Percentiles rank a stretch among this genome's conserved stretches.
These are phyloP conservation scores for Penicillium nordicum DNA, from an alignment of 2,329 filamentous ascomycete genomes.

Conservation along the genomic window DNA sequence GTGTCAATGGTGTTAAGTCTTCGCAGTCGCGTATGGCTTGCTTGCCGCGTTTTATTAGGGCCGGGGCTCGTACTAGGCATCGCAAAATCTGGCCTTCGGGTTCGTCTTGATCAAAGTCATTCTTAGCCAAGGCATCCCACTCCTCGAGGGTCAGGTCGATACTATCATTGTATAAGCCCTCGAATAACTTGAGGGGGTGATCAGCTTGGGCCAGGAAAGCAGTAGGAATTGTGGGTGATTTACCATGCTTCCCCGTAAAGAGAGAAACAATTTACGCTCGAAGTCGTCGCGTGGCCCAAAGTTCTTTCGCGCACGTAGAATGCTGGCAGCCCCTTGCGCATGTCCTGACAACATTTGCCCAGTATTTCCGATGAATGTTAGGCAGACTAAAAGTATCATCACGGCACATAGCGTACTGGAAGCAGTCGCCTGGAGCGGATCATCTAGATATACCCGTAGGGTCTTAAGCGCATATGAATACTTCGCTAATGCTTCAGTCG, in stretches of 20 bases:
- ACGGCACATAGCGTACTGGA: slow-evolving; percentile 39
- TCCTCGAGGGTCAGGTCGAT: slow-evolving; percentile 33
- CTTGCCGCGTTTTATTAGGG: slow-evolving; percentile 29
- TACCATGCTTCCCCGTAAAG: slow-evolving; percentile 39
- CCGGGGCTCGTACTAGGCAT: slow-evolving; percentile 30
- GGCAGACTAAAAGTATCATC: slow-evolving; percentile 35
- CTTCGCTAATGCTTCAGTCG: slow-evolving; percentile 26
- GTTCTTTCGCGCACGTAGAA: slow-evolving; percentile 34
- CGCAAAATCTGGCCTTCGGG: slow-evolving; percentile 33
- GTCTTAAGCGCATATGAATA: slow-evolving; percentile 30
- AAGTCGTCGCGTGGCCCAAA: slow-evolving; percentile 33
- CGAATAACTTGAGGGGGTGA: slow-evolving; percentile 30
- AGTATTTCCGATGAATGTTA: slow-evolving; percentile 24
- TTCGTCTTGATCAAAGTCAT: slow-evolving; percentile 25
- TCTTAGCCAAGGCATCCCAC: slow-evolving; percentile 35
- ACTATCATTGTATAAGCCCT: slow-evolving; percentile 34
- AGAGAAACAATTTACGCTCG: slow-evolving; percentile 33
- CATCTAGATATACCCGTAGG: slow-evolving; percentile 30
- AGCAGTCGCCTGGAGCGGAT: slow-evolving; percentile 29
- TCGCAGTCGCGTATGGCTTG: slow-evolving; percentile 5
- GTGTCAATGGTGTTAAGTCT: slow-evolving; percentile 10
- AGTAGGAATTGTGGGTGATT: neutral
- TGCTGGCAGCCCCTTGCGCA: slow-evolving; percentile 35
- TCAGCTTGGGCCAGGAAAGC: neutral
- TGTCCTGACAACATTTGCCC: slow-evolving; percentile 27